Percentiles rank a stretch among this genome's conserved stretches.
These are phyloP conservation scores for Bocquillonia castaneifolia DNA, from an alignment of 441 rosid genomes.

Conservation along the genomic window DNA sequence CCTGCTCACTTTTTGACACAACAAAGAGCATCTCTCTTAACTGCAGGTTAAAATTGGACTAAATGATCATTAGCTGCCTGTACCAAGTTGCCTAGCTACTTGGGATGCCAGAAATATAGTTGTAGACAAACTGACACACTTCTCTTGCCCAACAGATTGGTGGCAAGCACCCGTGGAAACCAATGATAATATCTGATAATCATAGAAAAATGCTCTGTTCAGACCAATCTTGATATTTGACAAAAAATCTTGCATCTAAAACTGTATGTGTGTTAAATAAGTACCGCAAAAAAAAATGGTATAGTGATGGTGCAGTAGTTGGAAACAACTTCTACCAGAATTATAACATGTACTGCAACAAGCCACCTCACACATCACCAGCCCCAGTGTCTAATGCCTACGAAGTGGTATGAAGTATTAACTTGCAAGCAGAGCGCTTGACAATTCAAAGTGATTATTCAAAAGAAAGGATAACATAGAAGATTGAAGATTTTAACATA, in stretches of 20 bases:
- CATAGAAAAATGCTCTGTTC: not conserved
- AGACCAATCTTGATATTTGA: not conserved
- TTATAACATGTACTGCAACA: not conserved
- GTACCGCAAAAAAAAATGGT: too few species aligned
- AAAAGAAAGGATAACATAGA: not conserved
- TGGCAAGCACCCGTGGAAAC: not conserved
- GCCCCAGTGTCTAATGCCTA: slow-evolving; percentile 2
- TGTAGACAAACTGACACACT: not conserved
- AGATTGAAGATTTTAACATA: not conserved
- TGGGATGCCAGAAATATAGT: not conserved
- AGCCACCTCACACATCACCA: not conserved
- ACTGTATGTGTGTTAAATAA: too few species aligned
- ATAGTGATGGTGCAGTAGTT: not conserved
- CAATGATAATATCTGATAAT: too few species aligned
- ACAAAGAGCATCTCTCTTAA: not conserved
- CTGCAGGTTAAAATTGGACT: not conserved
- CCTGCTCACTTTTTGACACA: not conserved
- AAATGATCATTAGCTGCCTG: not conserved
- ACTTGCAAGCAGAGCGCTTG: not conserved
- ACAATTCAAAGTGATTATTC: not conserved
- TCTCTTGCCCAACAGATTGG: not conserved
- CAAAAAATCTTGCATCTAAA: not conserved
- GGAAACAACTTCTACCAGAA: not conserved
- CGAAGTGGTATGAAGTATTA: not conserved
- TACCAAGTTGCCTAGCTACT: not conserved